Percentiles rank a stretch among this genome's conserved stretches.
Evolutionary conservation across 257 asterid species (phyloP).

Genomic region (Coffea canephora): DNA sequence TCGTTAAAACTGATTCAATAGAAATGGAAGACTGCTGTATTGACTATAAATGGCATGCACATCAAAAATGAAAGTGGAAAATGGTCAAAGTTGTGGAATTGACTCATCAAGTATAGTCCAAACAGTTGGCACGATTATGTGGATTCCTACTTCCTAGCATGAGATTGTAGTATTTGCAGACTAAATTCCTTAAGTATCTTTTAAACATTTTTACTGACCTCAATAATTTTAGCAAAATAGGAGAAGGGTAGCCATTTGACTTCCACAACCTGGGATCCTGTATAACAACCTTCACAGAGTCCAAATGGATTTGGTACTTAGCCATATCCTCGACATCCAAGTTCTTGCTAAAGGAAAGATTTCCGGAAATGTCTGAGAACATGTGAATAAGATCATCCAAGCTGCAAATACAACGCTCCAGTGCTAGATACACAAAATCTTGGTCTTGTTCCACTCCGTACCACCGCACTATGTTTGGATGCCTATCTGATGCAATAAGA

Average conservation of each 20-base stretch:
- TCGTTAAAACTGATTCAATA: too few species aligned
- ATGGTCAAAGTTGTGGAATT: not conserved
- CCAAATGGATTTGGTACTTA: slow-evolving; percentile 36
- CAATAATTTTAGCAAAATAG: slow-evolving; percentile 68
- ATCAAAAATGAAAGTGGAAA: not conserved
- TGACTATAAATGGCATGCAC: not conserved
- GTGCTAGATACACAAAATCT: slow-evolving; percentile 85
- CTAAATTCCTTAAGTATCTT: not conserved
- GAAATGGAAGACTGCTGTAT: too few species aligned
- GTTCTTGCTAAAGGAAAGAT: slow-evolving; percentile 26
- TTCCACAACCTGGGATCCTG: slow-evolving; percentile 54
- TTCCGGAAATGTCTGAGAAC: slow-evolving; percentile 44
- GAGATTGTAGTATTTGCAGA: not conserved
- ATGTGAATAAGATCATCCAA: slow-evolving; percentile 70
- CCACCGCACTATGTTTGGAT: slow-evolving; percentile 89
- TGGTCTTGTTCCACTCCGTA: slow-evolving; percentile 87
- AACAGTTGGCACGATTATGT: not conserved
- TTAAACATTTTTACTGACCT: slow-evolving; percentile 45
- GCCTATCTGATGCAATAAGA: slow-evolving; percentile 83
- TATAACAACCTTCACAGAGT: slow-evolving; percentile 36
- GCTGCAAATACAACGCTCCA: slow-evolving; percentile 90
- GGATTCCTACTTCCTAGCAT: not conserved
- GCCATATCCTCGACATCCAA: slow-evolving; percentile 37
- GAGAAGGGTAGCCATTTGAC: slow-evolving; percentile 67
- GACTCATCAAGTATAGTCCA: not conserved